These are phyloP conservation scores for Rhodotorula sp. DNA, from an alignment of 1,284 basidiomycete species.

Conservation along the genomic window DNA sequence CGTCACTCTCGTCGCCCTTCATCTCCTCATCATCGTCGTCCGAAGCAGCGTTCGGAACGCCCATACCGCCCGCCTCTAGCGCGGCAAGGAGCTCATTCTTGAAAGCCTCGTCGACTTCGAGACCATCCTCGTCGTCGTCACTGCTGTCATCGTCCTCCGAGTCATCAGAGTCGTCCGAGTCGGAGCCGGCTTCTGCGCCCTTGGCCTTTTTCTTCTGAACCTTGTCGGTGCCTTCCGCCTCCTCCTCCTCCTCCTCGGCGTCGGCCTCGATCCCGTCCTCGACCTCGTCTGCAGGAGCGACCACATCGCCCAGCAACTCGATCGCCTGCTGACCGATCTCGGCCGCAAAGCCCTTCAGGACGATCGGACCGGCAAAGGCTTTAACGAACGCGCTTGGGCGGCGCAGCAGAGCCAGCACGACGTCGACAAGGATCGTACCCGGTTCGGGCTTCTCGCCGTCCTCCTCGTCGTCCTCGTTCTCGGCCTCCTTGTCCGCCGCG, in stretches of 20 bases:
- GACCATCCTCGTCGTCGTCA: constrained; percentile 47
- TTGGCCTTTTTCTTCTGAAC: constrained; percentile 37
- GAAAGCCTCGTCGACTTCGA: constrained; percentile 57
- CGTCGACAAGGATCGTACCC: constrained; percentile 81
- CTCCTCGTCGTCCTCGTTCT: constrained; percentile 45
- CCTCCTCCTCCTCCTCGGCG: constrained; percentile 53
- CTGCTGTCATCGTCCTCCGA: constrained; percentile 45
- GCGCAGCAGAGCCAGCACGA: constrained; percentile 83
- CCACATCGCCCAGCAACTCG: constrained; percentile 61
- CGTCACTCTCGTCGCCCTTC: constrained; percentile 50
- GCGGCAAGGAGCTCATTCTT: constrained; percentile 64
- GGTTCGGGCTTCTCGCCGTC: constrained; percentile 56
- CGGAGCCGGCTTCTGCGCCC: constrained; percentile 52
- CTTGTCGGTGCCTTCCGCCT: constrained; percentile 43
- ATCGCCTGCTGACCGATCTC: constrained; percentile 71
- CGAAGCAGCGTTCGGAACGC: constrained; percentile 54
- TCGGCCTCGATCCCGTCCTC: constrained; percentile 44
- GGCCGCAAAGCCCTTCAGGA: constrained; percentile 71
- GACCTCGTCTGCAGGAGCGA: constrained; percentile 50
- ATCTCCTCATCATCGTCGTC: constrained; percentile 53
- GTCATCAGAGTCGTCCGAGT: constrained; percentile 46
- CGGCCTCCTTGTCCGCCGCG: constrained; percentile 45
- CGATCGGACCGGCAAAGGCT: constrained; percentile 68
- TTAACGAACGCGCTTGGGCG: constrained; percentile 78
- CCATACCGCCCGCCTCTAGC: constrained; percentile 68